Conservation (phyloP, 2,329 filamentous ascomycete genomes). For the Chaetomiaceae sp. region DNA sequence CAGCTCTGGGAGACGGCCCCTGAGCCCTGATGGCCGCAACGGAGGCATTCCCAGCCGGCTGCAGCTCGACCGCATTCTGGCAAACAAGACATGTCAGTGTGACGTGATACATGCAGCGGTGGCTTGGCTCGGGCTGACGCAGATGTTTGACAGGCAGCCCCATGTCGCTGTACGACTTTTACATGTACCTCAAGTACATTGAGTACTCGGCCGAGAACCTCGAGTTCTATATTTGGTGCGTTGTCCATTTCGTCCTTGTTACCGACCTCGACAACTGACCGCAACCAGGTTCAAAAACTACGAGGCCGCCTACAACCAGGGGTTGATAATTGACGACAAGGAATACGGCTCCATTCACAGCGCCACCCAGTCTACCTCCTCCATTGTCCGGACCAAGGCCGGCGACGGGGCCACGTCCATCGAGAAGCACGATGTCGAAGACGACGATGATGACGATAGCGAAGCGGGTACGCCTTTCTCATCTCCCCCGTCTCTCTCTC, state of each 20-base stretch:
- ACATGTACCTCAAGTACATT: slow-evolving; percentile 49
- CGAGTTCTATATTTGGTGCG: slow-evolving; percentile 47
- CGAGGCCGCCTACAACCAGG: slow-evolving; percentile 32
- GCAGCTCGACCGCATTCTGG: slow-evolving; percentile 42
- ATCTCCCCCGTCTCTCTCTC: background rate
- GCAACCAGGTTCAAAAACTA: slow-evolving; percentile 42
- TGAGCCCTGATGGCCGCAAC: slow-evolving; percentile 37
- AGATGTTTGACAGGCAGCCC: slow-evolving; percentile 36
- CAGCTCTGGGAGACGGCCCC: slow-evolving; percentile 33
- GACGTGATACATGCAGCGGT: background rate
- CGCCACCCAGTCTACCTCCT: slow-evolving; percentile 29
- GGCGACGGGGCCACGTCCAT: slow-evolving; percentile 19
- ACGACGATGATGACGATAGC: slow-evolving; percentile 9
- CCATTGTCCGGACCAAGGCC: slow-evolving; percentile 23
- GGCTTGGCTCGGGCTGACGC: slow-evolving; percentile 3
- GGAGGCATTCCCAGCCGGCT: slow-evolving; percentile 38
- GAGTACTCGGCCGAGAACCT: slow-evolving; percentile 47
- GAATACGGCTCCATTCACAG: slow-evolving; percentile 28
- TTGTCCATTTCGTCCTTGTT: background rate
- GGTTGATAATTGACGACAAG: slow-evolving; percentile 24
- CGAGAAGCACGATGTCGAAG: slow-evolving; percentile 9
- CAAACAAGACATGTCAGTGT: slow-evolving; percentile 45
- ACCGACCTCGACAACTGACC: background rate
- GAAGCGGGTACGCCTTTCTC: slow-evolving; percentile 32
- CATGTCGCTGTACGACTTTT: slow-evolving; percentile 48